Evolutionary conservation across 1,284 basidiomycete genomes (phyloP), one percentile per base, ranked within the genome.

Genomic region (Ustilago sp.): DNA sequence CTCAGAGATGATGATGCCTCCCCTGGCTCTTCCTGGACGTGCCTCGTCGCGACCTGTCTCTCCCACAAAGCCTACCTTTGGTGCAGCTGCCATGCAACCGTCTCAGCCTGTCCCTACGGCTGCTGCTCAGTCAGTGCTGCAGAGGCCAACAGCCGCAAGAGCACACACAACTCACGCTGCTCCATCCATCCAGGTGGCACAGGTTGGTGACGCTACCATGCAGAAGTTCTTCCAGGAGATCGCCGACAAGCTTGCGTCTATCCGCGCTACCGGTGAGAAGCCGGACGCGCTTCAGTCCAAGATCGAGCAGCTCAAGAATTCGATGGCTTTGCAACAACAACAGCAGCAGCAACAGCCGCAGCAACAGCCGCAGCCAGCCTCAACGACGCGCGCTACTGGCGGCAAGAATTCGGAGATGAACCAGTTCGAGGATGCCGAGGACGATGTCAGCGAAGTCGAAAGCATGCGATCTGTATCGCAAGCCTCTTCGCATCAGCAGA

Each of bases 211-310:
- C 78, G 90, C 90, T 53, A 90, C 90, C 50, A 90, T 94, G 84
- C 92, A 93, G 69, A 86, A 89, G 47, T 94, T 94, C 86, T 92
- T 94, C 86, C 88, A 91, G 63, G 92, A 94, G 86, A 91, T 95
- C 57, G 91, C 91, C 8, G 91, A 93, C 48, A 92, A 93, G 80
- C 89, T 94, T 53, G 91, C 91, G 68, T 89, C 90, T 53, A 90
- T 94, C 47, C 79, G 82, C 11, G 77, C 80, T 12, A 79, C 71
- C 15, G 80, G 80, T 17, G 75, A 71, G 47, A 72, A 75, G 59
- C 73, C 76, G 11, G 80, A 78, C 34, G 88, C 90, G 91, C 79
- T 87, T 86, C 74, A 86, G 86, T 39, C 87, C 86, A 51, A 79
- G 78, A 51, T 88, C 86, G 39, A 86, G 85, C 48, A 87, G 83